Percentiles rank a stretch among this genome's conserved stretches.
Evolutionary conservation across 495 filamentous ascomycete species (phyloP).

Genomic region (Thozetella sp.): DNA sequence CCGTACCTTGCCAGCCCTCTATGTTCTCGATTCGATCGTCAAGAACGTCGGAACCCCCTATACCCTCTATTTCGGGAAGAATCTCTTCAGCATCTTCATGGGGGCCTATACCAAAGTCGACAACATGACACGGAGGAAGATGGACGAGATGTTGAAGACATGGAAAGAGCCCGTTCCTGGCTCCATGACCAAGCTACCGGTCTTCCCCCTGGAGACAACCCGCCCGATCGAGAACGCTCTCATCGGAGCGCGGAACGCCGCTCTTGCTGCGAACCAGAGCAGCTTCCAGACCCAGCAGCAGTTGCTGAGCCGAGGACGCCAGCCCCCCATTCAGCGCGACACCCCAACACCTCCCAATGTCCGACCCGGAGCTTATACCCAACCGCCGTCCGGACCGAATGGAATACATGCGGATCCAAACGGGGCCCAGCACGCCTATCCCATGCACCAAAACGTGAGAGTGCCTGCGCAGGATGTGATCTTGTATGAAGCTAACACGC

Average conservation of each 20-base stretch:
- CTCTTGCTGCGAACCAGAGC: constrained; percentile 70
- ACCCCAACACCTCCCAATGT: constrained; percentile 69
- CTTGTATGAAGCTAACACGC: neutral
- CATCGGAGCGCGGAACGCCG: constrained; percentile 81
- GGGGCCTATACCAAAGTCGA: constrained; percentile 91
- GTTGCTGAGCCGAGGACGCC: constrained; percentile 57
- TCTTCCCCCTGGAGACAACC: constrained; percentile 84
- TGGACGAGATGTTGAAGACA: constrained; percentile 96
- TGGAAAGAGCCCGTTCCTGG: constrained; percentile 97
- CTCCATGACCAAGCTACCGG: constrained; percentile 82
- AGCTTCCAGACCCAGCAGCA: constrained; percentile 66
- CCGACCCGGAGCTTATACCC: constrained; percentile 19
- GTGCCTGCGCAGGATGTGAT: neutral
- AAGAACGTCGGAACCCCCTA: constrained; percentile 99
- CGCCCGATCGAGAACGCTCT: constrained; percentile 91
- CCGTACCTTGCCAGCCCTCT: constrained; percentile 91
- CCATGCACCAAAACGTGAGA: constrained; percentile 9
- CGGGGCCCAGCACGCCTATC: constrained; percentile 18
- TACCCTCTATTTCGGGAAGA: constrained; percentile 87
- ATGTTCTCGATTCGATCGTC: constrained; percentile 96
- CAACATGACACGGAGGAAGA: constrained; percentile 73
- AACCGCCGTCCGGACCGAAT: constrained; percentile 8
- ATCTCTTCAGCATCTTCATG: constrained; percentile 94
- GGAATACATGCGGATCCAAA: neutral
- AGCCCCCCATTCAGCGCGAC: constrained; percentile 58